Conservation (phyloP, 352 stramenopile genomes). For the Globisporangium parvum region DNA sequence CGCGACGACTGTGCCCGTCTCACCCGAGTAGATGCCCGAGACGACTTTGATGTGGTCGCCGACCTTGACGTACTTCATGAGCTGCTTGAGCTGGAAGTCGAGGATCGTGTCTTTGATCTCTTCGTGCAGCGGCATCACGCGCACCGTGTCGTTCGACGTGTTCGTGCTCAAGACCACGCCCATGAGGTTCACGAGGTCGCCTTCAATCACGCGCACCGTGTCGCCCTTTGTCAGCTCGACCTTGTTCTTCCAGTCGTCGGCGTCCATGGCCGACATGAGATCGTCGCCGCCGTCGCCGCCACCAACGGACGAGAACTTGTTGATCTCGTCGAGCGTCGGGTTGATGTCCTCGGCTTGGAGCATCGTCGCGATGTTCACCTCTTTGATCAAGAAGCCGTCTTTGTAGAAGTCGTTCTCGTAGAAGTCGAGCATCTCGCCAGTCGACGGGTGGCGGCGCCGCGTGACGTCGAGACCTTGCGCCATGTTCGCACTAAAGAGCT, state of each 20-base stretch:
- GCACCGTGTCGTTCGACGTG: constrained; percentile 81
- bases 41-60: constrained; percentile 91
- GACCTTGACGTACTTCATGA: constrained; percentile 91
- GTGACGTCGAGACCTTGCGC: constrained; percentile 54
- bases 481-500: constrained; percentile 74
- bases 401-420: constrained; percentile 89
- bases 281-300: constrained; percentile 69
- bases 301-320: constrained; percentile 69
- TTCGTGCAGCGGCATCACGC: constrained; percentile 87
- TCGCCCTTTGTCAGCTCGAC: constrained; percentile 87
- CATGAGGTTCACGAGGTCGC: constrained; percentile 87
- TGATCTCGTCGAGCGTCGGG: constrained; percentile 83
- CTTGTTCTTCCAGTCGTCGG: constrained; percentile 87
- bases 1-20: constrained; percentile 86
- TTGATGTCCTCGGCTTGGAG: constrained; percentile 82
- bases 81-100: constrained; percentile 84
- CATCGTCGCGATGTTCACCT: constrained; percentile 86
- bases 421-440: constrained; percentile 83
- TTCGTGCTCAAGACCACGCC: constrained; percentile 87
- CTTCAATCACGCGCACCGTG: constrained; percentile 84
- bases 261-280: constrained; percentile 62
- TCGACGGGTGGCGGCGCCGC: constrained; percentile 62
- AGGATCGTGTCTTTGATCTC: constrained; percentile 90
- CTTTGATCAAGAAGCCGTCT: constrained; percentile 84
- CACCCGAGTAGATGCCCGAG: constrained; percentile 83